Base-by-base conservation (phyloP, 305 asterid species). In the Fraxinus greggii region DNA sequence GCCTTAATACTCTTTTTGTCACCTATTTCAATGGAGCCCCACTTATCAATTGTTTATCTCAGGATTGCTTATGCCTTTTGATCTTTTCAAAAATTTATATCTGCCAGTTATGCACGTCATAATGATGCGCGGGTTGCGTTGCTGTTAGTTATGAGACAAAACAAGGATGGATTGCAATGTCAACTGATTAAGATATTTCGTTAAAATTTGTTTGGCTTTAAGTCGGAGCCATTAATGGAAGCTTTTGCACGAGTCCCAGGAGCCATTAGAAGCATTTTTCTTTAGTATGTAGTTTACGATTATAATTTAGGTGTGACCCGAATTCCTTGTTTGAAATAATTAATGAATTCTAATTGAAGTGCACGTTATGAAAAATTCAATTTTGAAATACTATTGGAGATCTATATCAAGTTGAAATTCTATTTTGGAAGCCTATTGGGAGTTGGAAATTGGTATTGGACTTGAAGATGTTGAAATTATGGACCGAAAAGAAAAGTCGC, bases 21-120 rank as follows among this genome's bases (percentile, higher is more conserved):
- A 8, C 36, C 74, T 67, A 29, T 67, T 32, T 10, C 21, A 29
- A 67, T 29, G 38, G 21, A 67, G n/a, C 38, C 74, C 38, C 38
- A 28, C 1, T 5, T 13, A 67, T 13, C 74, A 67, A 67, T 29
- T 21, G 13, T 26, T 67, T 26, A 19, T 29, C 38, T 29, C 0
- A 1, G 21, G 36, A 28, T 67, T 67, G 74, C 21, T 26, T 28
- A 1, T 82, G 51, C 7, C 36, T 72, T 33, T 45, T 29, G 51
- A 29, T 83, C 31, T 72, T 26, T 13, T 78, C 24, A 54, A 80
- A 77, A 76, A 84, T 35, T 70, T 59, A 76, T n/a, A 79, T 78
- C 32, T 78, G 40, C 51, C 48, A 35, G 72, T 23, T 75, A 7
- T 21, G 17, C 48, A 29, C 4, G 42, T 36, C 67, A 32, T 19